These are phyloP conservation scores for Fusarium odoratissimum DNA, from an alignment of 2,329 filamentous ascomycete genomes.

Conservation along the genomic window DNA sequence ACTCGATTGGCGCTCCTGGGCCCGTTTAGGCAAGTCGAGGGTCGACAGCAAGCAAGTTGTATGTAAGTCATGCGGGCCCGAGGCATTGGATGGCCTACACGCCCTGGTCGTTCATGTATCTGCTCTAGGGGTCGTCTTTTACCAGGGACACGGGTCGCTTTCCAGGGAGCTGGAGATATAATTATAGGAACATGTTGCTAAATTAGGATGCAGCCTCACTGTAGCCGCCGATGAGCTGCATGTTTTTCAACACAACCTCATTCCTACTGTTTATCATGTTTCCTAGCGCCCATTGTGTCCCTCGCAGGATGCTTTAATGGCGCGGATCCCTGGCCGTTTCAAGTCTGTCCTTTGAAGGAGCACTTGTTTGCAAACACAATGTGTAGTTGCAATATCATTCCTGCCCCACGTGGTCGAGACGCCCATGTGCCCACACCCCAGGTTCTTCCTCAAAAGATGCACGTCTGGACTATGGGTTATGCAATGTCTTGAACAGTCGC, in stretches of 20 bases:
- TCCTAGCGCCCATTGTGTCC: constrained; percentile 34
- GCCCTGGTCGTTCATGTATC: constrained; percentile 12
- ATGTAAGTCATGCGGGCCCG: constrained; percentile 15
- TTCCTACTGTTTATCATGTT: constrained; percentile 12
- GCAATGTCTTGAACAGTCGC: constrained; percentile 31
- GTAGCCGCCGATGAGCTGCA: constrained; percentile 51
- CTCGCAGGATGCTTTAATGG: not conserved
- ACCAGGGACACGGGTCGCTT: not conserved
- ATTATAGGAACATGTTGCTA: constrained; percentile 48
- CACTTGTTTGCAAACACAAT: constrained; percentile 5
- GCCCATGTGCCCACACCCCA: constrained; percentile 9
- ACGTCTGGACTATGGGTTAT: constrained; percentile 15
- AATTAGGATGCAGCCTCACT: constrained; percentile 53
- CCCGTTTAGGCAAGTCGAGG: constrained; percentile 32
- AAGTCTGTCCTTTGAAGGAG: not conserved
- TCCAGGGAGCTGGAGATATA: constrained; percentile 16
- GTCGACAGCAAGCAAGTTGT: constrained; percentile 15
- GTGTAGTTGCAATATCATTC: constrained; percentile 1
- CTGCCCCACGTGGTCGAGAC: constrained; percentile 21
- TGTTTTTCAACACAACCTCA: constrained; percentile 41
- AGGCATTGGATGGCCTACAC: constrained; percentile 20
- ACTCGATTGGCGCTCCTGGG: constrained; percentile 29
- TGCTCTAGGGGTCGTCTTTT: constrained; percentile 8
- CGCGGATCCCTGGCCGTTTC: constrained; percentile 13
- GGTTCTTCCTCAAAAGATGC: constrained; percentile 3